These are phyloP conservation scores for Wickerhamiella galacta DNA, from an alignment of 805 yeast genomes.

Conservation along the genomic window DNA sequence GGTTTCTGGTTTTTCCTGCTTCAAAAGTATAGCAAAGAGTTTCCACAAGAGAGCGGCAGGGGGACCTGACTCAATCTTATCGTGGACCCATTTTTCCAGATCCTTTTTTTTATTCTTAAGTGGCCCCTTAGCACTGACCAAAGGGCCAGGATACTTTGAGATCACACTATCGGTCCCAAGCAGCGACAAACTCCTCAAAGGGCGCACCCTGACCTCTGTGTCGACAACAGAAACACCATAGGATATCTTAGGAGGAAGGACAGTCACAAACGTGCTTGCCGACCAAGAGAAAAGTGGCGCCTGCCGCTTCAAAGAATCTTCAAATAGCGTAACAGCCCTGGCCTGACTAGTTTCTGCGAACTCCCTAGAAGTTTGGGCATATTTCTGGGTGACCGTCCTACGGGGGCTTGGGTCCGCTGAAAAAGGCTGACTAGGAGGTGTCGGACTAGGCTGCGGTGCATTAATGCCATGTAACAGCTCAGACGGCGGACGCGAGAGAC, in stretches of 20 bases:
- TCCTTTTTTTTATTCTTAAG: conserved; percentile 46
- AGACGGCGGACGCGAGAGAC: conserved; percentile 4
- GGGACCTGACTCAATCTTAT: conserved; percentile 15
- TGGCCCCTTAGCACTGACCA: conserved; percentile 28
- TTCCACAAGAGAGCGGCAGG: conserved; percentile 10
- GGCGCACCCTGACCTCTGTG: conserved; percentile 1
- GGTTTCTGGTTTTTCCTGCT: conserved; percentile 5
- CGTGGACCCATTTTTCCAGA: conserved; percentile 49
- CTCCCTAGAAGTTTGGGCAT: neutral
- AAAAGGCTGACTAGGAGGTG: neutral
- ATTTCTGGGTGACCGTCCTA: neutral
- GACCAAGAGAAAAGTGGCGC: conserved; percentile 6
- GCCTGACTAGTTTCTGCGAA: neutral
- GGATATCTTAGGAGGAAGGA: conserved; percentile 3
- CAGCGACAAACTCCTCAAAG: neutral
- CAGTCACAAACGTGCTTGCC: conserved; percentile 1
- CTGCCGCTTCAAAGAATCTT: conserved; percentile 1
- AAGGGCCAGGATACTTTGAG: conserved; percentile 49
- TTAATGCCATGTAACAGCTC: conserved; percentile 1
- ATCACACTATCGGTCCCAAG: conserved; percentile 11
- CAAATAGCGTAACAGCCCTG: neutral
- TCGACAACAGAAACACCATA: conserved; percentile 2
- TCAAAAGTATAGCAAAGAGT: conserved; percentile 9
- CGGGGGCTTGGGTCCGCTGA: neutral
- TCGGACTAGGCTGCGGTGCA: conserved; percentile 1